Percentiles rank a stretch among this genome's conserved stretches.
These are phyloP conservation scores for Alternaria angustiovoidea DNA, from an alignment of 2,329 filamentous ascomycete genomes.

Conservation along the genomic window DNA sequence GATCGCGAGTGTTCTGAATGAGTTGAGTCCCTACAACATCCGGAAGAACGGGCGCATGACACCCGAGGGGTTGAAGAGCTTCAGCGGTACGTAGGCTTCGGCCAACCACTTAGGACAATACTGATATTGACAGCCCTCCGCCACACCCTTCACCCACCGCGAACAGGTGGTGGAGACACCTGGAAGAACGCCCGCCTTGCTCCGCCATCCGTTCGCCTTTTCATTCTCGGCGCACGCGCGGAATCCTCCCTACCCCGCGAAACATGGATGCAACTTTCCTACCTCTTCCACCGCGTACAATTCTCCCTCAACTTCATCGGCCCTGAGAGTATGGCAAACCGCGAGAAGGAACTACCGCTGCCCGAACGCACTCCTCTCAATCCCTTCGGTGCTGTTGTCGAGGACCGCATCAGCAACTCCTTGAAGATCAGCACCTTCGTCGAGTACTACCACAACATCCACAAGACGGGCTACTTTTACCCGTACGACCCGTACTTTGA, in stretches of 20 bases:
- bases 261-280: constrained; percentile 91
- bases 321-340: constrained; percentile 93
- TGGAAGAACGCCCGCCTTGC: constrained; percentile 83
- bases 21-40: constrained; percentile 90
- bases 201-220: constrained; percentile 88
- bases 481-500: constrained; percentile 99
- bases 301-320: constrained; percentile 95
- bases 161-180: constrained; percentile 74
- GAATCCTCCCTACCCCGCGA: constrained; percentile 95
- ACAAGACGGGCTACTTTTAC: constrained; percentile 87
- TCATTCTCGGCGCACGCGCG: constrained; percentile 93
- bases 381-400: constrained; percentile 91
- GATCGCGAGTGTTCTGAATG: constrained; percentile 88
- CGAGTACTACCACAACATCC: constrained; percentile 97
- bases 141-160: constrained; percentile 91
- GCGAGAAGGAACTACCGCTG: constrained; percentile 90
- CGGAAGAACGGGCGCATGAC: constrained; percentile 79
- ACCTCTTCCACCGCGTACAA: constrained; percentile 90
- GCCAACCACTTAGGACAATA: background rate
- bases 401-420: constrained; percentile 85
- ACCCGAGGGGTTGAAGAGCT: constrained; percentile 87
- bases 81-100: constrained; percentile 73
- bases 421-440: constrained; percentile 98
- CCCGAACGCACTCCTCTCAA: constrained; percentile 85
- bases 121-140: constrained; percentile 71